phyloP scores from a whole-genome alignment of 306 rosid species.

The Inga oerstediana region DNA sequence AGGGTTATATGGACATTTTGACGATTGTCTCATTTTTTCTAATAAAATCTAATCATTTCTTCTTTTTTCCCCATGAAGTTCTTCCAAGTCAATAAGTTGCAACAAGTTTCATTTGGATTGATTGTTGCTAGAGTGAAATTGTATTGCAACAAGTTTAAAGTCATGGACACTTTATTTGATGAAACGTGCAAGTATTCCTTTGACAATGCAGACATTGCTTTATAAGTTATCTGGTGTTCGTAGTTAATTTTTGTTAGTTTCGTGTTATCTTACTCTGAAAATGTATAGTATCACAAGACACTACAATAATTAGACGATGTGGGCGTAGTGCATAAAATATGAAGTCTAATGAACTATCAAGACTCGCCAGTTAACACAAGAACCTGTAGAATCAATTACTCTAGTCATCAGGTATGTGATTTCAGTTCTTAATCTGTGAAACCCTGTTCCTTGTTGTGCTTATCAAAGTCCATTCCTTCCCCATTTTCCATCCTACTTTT shows the following conservation, averaged over 20 bases:
- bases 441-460: not conserved
- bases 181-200: not conserved
- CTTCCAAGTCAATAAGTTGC: not conserved
- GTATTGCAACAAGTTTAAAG: not conserved
- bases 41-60: slow-evolving; percentile 27
- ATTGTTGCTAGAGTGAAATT: not conserved
- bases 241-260: not conserved
- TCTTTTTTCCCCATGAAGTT: not conserved
- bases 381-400: not conserved
- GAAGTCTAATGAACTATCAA: not conserved
- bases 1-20: not conserved
- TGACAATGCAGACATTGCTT: not conserved
- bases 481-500: too few relatives aligned
- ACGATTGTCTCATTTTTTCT: slow-evolving; percentile 9
- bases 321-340: not conserved
- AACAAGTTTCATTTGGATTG: not conserved
- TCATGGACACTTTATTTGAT: not conserved
- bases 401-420: not conserved
- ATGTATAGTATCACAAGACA: not conserved
- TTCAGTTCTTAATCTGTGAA: not conserved
- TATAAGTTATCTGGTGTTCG: not conserved
- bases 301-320: not conserved
- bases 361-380: not conserved
- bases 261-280: not conserved
- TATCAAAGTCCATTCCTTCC: too few relatives aligned